Conservation (phyloP, 352 stramenopile species). For the Globisporangium nagaii region DNA sequence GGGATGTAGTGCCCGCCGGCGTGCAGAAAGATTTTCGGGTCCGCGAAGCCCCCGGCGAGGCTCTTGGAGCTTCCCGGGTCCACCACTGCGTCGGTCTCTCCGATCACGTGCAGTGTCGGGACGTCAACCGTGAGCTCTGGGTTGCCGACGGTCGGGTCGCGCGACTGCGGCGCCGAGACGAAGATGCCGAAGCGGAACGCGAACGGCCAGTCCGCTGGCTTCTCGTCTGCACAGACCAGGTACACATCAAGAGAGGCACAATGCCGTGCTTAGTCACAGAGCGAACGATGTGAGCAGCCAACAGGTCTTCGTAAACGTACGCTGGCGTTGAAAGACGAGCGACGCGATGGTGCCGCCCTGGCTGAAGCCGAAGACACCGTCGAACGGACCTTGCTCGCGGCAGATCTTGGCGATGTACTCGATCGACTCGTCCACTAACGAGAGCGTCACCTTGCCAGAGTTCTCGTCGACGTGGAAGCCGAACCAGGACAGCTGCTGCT, state of each 20-base stretch:
- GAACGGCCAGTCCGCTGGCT: slow-evolving; percentile 40
- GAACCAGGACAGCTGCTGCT: slow-evolving; percentile 70
- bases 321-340: slow-evolving; percentile 63
- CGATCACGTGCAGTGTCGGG: slow-evolving; percentile 79
- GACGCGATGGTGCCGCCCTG: slow-evolving; percentile 72
- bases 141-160: slow-evolving; percentile 39
- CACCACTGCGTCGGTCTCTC: slow-evolving; percentile 71
- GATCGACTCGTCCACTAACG: slow-evolving; percentile 54
- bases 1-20: slow-evolving; percentile 81
- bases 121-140: slow-evolving; percentile 39
- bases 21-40: slow-evolving; percentile 56
- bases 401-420: slow-evolving; percentile 61
- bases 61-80: slow-evolving; percentile 44
- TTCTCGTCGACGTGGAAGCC: slow-evolving; percentile 47
- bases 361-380: slow-evolving; percentile 84
- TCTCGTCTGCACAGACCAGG: slow-evolving; percentile 18
- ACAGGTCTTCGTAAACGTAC: slow-evolving; percentile 19
- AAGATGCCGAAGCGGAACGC: slow-evolving; percentile 74
- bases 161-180: slow-evolving; percentile 42
- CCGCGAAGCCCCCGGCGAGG: slow-evolving; percentile 46
- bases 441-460: slow-evolving; percentile 33
- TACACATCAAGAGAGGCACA: neutral
- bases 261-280: neutral
- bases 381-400: slow-evolving; percentile 72
- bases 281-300: neutral